These are phyloP conservation scores for Plantago major DNA, from an alignment of 257 asterid genomes.

Conservation along the genomic window DNA sequence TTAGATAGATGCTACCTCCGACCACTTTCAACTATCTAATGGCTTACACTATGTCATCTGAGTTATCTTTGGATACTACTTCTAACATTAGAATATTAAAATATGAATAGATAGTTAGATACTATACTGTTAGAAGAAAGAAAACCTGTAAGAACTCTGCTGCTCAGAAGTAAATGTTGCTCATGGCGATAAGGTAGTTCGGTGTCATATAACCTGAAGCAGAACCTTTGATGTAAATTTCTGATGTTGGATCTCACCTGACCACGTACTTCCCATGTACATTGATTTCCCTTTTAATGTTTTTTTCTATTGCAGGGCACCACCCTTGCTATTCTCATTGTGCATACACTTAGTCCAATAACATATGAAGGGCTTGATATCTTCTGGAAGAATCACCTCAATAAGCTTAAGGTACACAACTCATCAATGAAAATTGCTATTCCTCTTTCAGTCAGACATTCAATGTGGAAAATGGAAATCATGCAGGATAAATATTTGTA, in stretches of 20 bases:
- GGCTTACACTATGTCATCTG: too few species aligned
- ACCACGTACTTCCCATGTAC: slow-evolving; percentile 3
- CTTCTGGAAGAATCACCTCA: slow-evolving; percentile 63
- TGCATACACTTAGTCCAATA: slow-evolving; percentile 68
- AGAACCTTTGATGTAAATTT: slow-evolving; percentile 9
- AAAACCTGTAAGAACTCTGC: too few species aligned
- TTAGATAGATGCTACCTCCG: too few species aligned
- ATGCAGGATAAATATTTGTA: neutral
- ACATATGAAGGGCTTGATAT: slow-evolving; percentile 68
- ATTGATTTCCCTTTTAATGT: slow-evolving; percentile 12
- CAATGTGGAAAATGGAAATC: slow-evolving; percentile 13
- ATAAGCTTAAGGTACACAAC: slow-evolving; percentile 68
- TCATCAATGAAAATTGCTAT: slow-evolving; percentile 12
- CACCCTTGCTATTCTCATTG: slow-evolving; percentile 62
- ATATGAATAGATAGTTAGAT: too few species aligned
- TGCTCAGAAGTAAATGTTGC: too few species aligned
- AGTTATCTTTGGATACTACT: too few species aligned
- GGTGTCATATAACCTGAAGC: neutral
- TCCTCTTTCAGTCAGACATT: slow-evolving; percentile 10
- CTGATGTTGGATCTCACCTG: slow-evolving; percentile 12
- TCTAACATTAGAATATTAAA: too few species aligned
- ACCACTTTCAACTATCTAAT: too few species aligned
- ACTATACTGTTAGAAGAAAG: too few species aligned
- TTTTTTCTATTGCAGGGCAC: slow-evolving; percentile 46
- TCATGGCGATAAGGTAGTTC: too few species aligned